These are phyloP conservation scores for Phytomonas sp. DNA, from an alignment of 208 protist species.

Conservation along the genomic window DNA sequence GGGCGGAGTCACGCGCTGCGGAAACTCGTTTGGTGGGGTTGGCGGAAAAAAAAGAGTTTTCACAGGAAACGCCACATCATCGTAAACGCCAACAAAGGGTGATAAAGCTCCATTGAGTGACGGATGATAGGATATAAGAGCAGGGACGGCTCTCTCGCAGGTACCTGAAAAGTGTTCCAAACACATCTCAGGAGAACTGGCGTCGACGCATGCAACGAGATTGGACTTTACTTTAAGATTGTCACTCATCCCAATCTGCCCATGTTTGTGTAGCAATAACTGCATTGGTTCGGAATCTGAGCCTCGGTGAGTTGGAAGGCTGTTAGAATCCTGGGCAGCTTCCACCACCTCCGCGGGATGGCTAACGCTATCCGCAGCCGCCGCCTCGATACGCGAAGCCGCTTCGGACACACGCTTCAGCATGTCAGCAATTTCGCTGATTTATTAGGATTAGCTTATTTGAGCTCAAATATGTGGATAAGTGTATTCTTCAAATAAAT, in stretches of 20 bases:
- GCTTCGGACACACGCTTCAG: slow-evolving; percentile 7
- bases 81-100: slow-evolving; percentile 38
- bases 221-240: background rate
- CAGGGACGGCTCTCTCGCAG: background rate
- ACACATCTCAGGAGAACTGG: background rate
- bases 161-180: background rate
- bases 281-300: background rate
- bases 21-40: slow-evolving; percentile 44
- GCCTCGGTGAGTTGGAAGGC: background rate
- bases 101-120: background rate
- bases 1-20: slow-evolving; percentile 4
- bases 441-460: background rate
- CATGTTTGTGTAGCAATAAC: background rate
- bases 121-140: background rate
- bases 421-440: slow-evolving; percentile 19
- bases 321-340: background rate
- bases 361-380: slow-evolving; percentile 6
- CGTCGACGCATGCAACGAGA: background rate
- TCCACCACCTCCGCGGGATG: background rate
- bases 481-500: background rate
- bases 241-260: background rate
- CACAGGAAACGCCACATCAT: slow-evolving; percentile 58
- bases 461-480: background rate
- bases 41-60: slow-evolving; percentile 58
- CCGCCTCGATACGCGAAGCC: slow-evolving; percentile 16